Base-by-base conservation (phyloP, 139 green algal genomes). In the Haematococcus lacustris region DNA sequence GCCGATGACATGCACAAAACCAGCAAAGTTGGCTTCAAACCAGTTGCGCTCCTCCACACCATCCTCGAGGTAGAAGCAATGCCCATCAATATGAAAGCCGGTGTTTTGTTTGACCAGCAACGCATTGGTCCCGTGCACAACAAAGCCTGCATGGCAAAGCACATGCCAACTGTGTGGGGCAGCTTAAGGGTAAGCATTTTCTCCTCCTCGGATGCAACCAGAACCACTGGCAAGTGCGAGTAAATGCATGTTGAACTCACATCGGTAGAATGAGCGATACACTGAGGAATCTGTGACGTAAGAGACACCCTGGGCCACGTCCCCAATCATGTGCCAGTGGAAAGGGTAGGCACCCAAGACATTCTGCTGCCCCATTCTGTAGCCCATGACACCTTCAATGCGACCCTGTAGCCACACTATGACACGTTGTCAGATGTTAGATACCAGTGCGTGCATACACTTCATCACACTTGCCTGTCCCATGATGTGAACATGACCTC, bases 31-130 rank as follows among this genome's bases (percentile, higher is more conserved):
- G 80, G 65, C 69, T 38, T 86, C 73, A 13, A 90, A n/a, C 38
- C 61, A 74, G 80, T 90, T 88, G 73, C 71, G 13, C 77, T 90
- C 85, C 76, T 90, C 79, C 41, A 87, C 82, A 9, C 73, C 43
- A 51, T 71, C 76, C 76, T 81, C 71, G 3, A 80, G 37, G 70
- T 80, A 76, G 51, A 67, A 73, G 71, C 66, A 80, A 51, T 59
- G 66, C 25, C 86, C 86, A 0, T 41, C 2, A 5, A 38, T 70
- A 64, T 91, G 69, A 51, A 91, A 91, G 33, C 74, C 86, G 34
- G 85, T 77, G 32, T 88, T 89, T 66, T 76, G 73, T 17, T 70
- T 34, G 17, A 91, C 40, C 37, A 74, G 28, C 4, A 81, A 35
- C 32, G 63, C 40, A 68, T 51, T 77, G 68, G 80, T 87, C 53